Evolutionary conservation across 352 stramenopile genomes (phyloP), one percentile per base, ranked within the genome.

Genomic region (Globisporangium cylindrosporum): DNA sequence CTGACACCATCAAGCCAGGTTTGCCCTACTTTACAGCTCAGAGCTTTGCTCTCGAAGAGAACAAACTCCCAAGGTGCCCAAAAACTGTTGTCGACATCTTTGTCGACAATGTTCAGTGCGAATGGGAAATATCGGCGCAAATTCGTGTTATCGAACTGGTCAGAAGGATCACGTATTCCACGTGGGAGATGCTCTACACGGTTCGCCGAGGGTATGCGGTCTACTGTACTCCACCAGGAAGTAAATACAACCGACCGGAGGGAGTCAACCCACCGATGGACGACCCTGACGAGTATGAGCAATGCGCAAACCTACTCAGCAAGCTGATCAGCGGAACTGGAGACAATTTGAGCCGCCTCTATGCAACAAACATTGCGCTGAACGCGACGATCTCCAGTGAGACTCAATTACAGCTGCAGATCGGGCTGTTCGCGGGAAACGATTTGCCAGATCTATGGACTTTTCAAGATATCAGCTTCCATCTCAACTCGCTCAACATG

Each of bases 141-240:
- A 63, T 92, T n/a, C 76, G 87, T 5, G 64, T 92, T 4, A 82
- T 79, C 32, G 84, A 92, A 25, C 69, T 93, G 18, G 74, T 93
- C 24, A 74, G 86, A 58, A 67, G 73, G 61, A 86, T 93, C 29
- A 93, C 86, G 0, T 89, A 81, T 62, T 81, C 87, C 2, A 68
- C 72, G 3, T 95, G 87, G 83, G 80, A 93, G 55, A 92, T 95
- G 87, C 80, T 95, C 9, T 95, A 91, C 72, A 70, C 71, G 2
- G 75, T 84, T 62, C 84, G 85, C 41, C 79, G 77, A 54, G 58
- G 78, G 10, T 93, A 93, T 60, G 85, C 77, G 14, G 49, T 67
- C 25, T 56, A 82, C 55, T 91, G 84, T 36, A 90, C 86, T 3
- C 36, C 73, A 4, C 22, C 48, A 8, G 67, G 77, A 46, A 93